These are phyloP conservation scores for Aspergillus glaucus DNA, from an alignment of 2,329 filamentous ascomycete genomes.

Conservation along the genomic window DNA sequence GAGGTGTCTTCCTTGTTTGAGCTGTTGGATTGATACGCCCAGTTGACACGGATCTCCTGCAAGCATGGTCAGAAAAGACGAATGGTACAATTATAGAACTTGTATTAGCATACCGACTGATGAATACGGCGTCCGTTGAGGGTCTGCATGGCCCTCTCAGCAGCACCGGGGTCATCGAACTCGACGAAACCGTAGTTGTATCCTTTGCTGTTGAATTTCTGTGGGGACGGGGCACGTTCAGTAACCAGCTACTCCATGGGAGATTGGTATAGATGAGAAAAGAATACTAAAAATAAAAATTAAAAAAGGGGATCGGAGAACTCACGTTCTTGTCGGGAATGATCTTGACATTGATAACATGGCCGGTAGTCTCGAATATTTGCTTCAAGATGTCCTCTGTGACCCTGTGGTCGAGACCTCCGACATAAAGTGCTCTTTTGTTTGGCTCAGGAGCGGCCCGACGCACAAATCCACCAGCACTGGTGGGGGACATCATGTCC, in stretches of 20 bases:
- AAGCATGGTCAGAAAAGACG: slow-evolving; percentile 9
- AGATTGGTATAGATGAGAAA: background rate
- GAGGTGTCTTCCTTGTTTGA: slow-evolving; percentile 95
- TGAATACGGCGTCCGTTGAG: slow-evolving; percentile 93
- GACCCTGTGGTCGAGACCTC: slow-evolving; percentile 87
- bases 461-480: slow-evolving; percentile 71
- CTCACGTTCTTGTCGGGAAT: slow-evolving; percentile 99
- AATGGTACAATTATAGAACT: background rate
- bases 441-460: slow-evolving; percentile 96
- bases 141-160: slow-evolving; percentile 94
- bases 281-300: slow-evolving; percentile 3
- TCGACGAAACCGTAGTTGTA: slow-evolving; percentile 99
- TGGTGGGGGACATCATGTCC: slow-evolving; percentile 76
- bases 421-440: slow-evolving; percentile 94
- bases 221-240: slow-evolving; percentile 1
- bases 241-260: too few species aligned
- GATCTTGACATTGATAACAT: slow-evolving; percentile 98
- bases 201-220: slow-evolving; percentile 69
- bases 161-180: slow-evolving; percentile 94
- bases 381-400: slow-evolving; percentile 94
- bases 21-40: slow-evolving; percentile 97
- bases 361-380: slow-evolving; percentile 97
- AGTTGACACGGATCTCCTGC: slow-evolving; percentile 97
- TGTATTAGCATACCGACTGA: slow-evolving; percentile 65
- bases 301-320: slow-evolving; percentile 18